Evolutionary conservation across 495 filamentous ascomycete species (phyloP).

Genomic region (Lepraria neglecta): DNA sequence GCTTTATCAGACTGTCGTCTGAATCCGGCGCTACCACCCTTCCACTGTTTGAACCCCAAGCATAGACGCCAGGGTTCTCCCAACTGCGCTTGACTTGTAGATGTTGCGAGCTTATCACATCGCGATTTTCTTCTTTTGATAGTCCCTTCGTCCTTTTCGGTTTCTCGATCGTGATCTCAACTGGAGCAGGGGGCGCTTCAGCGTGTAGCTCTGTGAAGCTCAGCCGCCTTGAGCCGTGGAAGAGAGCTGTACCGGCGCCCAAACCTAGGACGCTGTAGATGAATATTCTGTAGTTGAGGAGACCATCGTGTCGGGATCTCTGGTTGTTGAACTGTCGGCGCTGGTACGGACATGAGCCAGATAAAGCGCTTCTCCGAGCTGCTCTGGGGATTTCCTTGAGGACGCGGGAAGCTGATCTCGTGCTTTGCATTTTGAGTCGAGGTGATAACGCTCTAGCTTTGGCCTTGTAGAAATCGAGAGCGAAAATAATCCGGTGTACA

Average conservation of each 20-base stretch:
- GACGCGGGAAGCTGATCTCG: constrained; percentile 2
- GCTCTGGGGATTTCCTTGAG: constrained; percentile 11
- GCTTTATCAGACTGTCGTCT: constrained; percentile 67
- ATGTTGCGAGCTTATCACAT: constrained; percentile 68
- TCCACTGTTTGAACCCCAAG: constrained; percentile 88
- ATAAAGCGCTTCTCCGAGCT: constrained; percentile 10
- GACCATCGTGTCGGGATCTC: neutral
- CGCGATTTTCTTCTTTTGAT: constrained; percentile 62
- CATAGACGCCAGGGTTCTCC: constrained; percentile 85
- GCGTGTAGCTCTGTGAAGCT: constrained; percentile 35
- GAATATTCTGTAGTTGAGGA: neutral
- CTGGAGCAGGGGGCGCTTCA: constrained; percentile 42
- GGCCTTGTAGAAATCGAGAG: no score
- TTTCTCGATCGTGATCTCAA: constrained; percentile 55
- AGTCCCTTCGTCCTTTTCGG: constrained; percentile 41
- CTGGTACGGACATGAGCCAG: constrained; percentile 4
- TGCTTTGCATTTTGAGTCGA: constrained; percentile 9
- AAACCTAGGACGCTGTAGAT: constrained; percentile 11
- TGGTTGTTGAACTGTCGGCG: constrained; percentile 13
- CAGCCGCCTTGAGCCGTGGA: constrained; percentile 16
- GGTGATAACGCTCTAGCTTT: neutral
- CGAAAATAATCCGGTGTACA: no score
- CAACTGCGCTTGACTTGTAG: constrained; percentile 80
- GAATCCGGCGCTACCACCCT: constrained; percentile 79
- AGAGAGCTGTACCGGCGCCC: constrained; percentile 17